A percentile compares a stretch with the other conserved stretches of the same genome.
Evolutionary conservation across 2,329 filamentous ascomycete species (phyloP).

Genomic region (Claviceps sp.): DNA sequence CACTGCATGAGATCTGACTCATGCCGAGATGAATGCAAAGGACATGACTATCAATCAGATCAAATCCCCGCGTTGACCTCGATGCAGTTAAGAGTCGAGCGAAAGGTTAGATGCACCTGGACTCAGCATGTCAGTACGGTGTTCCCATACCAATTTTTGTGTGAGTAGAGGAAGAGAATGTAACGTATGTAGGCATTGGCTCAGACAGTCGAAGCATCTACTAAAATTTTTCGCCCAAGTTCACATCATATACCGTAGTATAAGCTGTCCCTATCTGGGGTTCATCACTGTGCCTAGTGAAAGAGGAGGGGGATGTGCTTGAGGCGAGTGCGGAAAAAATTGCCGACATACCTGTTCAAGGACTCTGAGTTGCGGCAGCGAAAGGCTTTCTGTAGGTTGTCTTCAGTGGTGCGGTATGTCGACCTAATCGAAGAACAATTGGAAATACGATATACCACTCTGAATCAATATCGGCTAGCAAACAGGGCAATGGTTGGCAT

Average conservation of each 20-base stretch:
- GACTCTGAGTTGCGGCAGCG: conserved; percentile 46
- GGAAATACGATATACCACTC: too few relatives aligned
- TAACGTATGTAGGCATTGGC: conserved; percentile 15
- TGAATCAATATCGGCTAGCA: too few relatives aligned
- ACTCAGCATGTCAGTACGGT: conserved; percentile 14
- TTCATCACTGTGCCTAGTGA: conserved; percentile 63
- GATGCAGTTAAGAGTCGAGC: conserved; percentile 50
- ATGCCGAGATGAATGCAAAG: too few relatives aligned
- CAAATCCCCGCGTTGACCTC: conserved; percentile 75
- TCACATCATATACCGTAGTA: conserved; percentile 84
- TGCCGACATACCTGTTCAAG: conserved; percentile 69
- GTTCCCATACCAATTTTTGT: neutral
- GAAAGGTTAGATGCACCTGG: conserved; percentile 59
- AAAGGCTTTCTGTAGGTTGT: too few relatives aligned
- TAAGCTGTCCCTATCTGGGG: conserved; percentile 99
- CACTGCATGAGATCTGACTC: too few relatives aligned
- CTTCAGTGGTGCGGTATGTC: too few relatives aligned
- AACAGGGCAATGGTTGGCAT: too few relatives aligned
- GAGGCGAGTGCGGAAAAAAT: neutral
- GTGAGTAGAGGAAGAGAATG: neutral
- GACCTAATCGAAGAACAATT: too few relatives aligned
- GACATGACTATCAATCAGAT: conserved; percentile 49
- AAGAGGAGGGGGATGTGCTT: neutral
- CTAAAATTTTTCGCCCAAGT: conserved; percentile 94
- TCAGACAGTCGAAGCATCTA: conserved; percentile 97